phyloP scores from a whole-genome alignment of 1,284 basidiomycete genomes.

The Chalciporus piperatoides region DNA sequence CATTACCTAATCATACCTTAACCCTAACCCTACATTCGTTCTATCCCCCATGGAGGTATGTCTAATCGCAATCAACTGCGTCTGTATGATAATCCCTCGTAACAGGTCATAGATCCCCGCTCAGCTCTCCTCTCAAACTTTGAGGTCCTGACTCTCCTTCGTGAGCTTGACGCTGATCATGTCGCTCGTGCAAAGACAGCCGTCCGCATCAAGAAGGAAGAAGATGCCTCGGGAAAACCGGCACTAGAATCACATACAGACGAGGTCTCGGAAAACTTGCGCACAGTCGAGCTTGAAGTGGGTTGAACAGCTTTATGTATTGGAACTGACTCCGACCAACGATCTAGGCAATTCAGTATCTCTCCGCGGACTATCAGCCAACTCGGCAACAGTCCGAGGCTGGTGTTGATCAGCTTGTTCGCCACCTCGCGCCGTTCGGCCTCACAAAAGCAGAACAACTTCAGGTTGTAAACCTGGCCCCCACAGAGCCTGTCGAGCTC shows the following conservation, averaged over 20 bases:
- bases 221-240: conserved; percentile 44
- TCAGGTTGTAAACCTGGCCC: conserved; percentile 86
- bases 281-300: conserved; percentile 89
- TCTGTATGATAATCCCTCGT: neutral
- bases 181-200: conserved; percentile 60
- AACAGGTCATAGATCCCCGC: conserved; percentile 72
- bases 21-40: conserved; percentile 24
- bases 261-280: conserved; percentile 73
- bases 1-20: conserved; percentile 3
- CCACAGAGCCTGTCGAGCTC: conserved; percentile 78
- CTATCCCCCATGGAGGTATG: conserved; percentile 18
- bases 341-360: conserved; percentile 74
- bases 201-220: conserved; percentile 67
- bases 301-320: conserved; percentile 18
- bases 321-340: conserved; percentile 3
- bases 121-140: conserved; percentile 81
- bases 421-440: conserved; percentile 61
- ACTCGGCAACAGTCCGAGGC: conserved; percentile 63
- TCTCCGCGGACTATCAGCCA: conserved; percentile 71
- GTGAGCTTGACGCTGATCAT: conserved; percentile 72
- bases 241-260: conserved; percentile 39
- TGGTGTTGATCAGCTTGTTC: conserved; percentile 64
- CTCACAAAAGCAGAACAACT: conserved; percentile 91
- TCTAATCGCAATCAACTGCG: neutral
- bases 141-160: conserved; percentile 80